A percentile compares a stretch with the other conserved stretches of the same genome.
These are phyloP conservation scores for Pseudopyrenochaeta lycopersici DNA, from an alignment of 2,329 filamentous ascomycete species.

Conservation along the genomic window DNA sequence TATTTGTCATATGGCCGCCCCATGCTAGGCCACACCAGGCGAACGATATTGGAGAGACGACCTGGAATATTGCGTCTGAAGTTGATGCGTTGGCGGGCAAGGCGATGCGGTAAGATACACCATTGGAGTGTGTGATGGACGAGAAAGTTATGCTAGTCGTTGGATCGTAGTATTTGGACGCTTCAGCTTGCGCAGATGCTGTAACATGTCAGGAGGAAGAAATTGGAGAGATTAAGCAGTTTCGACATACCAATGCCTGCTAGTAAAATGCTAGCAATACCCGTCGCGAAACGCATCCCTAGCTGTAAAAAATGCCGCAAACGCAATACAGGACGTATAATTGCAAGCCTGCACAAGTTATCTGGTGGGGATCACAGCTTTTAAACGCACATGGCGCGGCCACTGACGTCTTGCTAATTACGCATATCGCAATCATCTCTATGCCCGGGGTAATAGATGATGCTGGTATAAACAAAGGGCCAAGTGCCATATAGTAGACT, in stretches of 20 bases:
- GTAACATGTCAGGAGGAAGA: background rate
- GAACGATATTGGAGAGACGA: constrained; percentile 19
- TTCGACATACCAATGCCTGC: background rate
- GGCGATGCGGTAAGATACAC: constrained; percentile 24
- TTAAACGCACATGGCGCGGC: no score
- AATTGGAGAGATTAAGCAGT: background rate
- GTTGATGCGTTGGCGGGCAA: constrained; percentile 14
- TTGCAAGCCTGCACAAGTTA: no score
- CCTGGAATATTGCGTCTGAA: constrained; percentile 27
- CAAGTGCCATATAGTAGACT: background rate
- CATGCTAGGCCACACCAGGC: constrained; percentile 30
- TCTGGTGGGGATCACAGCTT: no score
- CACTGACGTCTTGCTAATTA: no score
- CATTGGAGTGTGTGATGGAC: constrained; percentile 22
- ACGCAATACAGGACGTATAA: no score
- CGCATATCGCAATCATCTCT: no score
- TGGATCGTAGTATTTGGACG: constrained; percentile 20
- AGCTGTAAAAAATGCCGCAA: no score
- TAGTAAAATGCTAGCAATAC: background rate
- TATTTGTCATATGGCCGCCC: constrained; percentile 29
- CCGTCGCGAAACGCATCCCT: no score
- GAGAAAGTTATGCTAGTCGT: constrained; percentile 23
- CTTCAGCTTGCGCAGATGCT: background rate
- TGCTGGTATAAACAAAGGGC: background rate
- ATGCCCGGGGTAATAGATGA: no score